A percentile compares a stretch with the other conserved stretches of the same genome.
Conservation (phyloP, 805 yeast species). For the Candida hungchunana region DNA sequence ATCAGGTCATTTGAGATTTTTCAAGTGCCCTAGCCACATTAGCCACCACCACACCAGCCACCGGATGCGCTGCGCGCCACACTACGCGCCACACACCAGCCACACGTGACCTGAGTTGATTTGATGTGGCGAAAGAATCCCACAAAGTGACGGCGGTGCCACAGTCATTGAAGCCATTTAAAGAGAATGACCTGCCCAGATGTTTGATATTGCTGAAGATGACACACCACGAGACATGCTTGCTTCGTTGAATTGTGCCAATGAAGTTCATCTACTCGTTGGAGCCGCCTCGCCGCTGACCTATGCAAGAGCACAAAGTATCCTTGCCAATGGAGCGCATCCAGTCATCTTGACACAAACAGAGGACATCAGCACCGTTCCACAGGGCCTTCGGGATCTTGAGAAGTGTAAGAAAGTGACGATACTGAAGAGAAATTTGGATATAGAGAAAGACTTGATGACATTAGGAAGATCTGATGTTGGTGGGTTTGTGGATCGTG, state of each 20-base stretch:
- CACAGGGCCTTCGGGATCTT: constrained; percentile 26
- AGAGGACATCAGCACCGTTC: constrained; percentile 19
- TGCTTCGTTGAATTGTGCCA: constrained; percentile 34
- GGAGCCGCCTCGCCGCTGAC: constrained; percentile 50
- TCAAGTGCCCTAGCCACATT: not conserved
- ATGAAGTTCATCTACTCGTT: constrained; percentile 53
- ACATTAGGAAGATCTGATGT: constrained; percentile 60
- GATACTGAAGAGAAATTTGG: constrained; percentile 33
- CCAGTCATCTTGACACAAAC: constrained; percentile 45
- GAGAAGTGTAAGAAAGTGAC: constrained; percentile 27
- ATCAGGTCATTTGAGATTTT: constrained; percentile 6
- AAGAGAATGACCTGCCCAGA: not conserved
- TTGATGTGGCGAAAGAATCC: not conserved
- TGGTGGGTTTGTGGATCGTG: constrained; percentile 65
- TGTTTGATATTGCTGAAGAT: not conserved
- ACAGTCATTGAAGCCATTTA: not conserved
- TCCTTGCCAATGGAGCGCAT: constrained; percentile 50
- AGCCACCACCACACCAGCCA: constrained; percentile 1
- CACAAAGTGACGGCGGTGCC: not conserved
- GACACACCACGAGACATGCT: constrained; percentile 8
- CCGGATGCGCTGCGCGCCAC: not conserved
- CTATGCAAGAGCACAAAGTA: constrained; percentile 41
- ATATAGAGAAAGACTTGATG: constrained; percentile 39
- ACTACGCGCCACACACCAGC: not conserved
- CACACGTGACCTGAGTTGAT: constrained; percentile 2